phyloP scores from a whole-genome alignment of 495 filamentous ascomycete species.

The Chaetomidium leptoderma region DNA sequence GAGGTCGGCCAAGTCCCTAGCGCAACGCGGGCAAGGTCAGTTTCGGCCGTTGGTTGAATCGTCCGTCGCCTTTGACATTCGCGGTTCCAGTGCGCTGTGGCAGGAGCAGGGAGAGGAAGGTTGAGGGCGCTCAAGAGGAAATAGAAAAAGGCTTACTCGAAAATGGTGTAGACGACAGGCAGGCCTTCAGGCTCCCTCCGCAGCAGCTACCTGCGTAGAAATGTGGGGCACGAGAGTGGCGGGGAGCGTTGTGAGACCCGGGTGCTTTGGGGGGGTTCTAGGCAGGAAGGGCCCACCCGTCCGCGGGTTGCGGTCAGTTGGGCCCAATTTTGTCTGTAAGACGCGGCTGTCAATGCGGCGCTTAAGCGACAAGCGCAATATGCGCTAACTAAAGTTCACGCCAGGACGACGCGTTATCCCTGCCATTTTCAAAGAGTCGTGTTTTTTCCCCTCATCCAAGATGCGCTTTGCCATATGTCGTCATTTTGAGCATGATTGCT shows the following conservation, averaged over 20 bases:
- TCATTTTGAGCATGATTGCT: too few species aligned
- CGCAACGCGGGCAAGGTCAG: neutral
- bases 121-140: too few species aligned
- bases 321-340: too few species aligned
- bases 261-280: too few species aligned
- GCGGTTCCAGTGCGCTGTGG: too few species aligned
- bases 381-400: neutral
- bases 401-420: neutral
- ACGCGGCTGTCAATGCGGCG: neutral
- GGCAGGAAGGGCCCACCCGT: neutral
- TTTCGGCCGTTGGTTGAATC: neutral
- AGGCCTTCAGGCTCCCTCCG: constrained; percentile 3
- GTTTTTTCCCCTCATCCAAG: too few species aligned
- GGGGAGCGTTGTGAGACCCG: neutral
- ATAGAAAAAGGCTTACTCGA: neutral
- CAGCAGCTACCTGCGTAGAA: too few species aligned
- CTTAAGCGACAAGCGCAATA: constrained; percentile 7
- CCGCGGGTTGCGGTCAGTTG: neutral
- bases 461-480: too few species aligned
- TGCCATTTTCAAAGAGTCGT: too few species aligned
- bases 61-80: neutral
- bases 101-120: too few species aligned
- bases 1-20: neutral
- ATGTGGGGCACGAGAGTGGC: constrained; percentile 11
- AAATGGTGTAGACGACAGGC: neutral